Evolutionary conservation across 768 basidiomycete genomes (phyloP), one percentile per base, ranked within the genome.

Genomic region (Fomitopsis pulvina): DNA sequence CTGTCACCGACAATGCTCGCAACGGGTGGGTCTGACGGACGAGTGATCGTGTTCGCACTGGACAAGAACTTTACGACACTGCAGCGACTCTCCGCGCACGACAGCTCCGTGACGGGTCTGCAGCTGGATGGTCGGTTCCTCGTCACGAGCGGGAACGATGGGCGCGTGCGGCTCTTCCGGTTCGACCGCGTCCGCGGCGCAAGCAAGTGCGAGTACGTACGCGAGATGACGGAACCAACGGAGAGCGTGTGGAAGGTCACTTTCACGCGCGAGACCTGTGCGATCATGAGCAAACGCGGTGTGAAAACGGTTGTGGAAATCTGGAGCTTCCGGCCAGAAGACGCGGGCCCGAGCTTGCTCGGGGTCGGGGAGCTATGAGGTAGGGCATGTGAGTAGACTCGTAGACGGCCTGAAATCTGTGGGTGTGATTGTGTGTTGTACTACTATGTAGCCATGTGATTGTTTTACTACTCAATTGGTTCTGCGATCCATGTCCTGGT

Each of bases 201-300:
- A 16, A 28, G 53, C 38, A 16, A 54, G 55, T 63, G 89, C 21
- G 65, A 68, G 42, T 74, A 79, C 62, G 79, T 95, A 55, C 71
- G 93, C 48, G 92, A 93, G 59, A 62, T 95, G 60, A 83, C 76
- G 41, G 83, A 85, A 51, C 77, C 76, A 21, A 85, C 84, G 52
- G 91, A 94, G 63, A 80, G 78, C 50, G 83, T 92, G 46, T 97
- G 92, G 94, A 83, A 91, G 69, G 85, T 92, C 37, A 81, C 75
- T 32, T 87, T 83, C 69, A 75, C 78, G 61, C 71, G 77, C 26
- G 81, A 87, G 63, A 79, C 79, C 44, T 86, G 82, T 63, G 89
- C 85, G 18, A 73, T 96, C 37, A 79, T 92, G 71, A 89, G 87
- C 68, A 83, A 80, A 72, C 74, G 88, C 51, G 80, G 73, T 26